phyloP scores from a whole-genome alignment of 2,329 filamentous ascomycete species.

The Ophiosphaerella narmari region DNA sequence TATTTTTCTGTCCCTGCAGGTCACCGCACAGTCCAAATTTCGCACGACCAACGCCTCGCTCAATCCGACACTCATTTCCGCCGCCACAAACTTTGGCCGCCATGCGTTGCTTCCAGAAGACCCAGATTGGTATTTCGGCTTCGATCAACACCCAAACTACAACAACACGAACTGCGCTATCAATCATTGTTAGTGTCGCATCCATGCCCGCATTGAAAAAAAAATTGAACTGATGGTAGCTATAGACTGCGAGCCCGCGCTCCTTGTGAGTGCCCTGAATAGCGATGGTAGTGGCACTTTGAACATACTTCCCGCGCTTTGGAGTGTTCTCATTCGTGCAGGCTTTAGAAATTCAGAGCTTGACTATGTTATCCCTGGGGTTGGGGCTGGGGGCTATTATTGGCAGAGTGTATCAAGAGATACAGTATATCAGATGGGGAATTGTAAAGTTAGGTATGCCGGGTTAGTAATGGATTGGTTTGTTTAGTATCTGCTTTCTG shows the following conservation, averaged over 20 bases:
- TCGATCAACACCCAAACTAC: slow-evolving; percentile 49
- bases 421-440: slow-evolving; percentile 32
- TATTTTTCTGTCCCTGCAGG: slow-evolving; percentile 16
- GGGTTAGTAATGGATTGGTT: background rate
- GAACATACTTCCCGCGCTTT: slow-evolving; percentile 54
- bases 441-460: background rate
- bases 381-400: slow-evolving; percentile 51
- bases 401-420: slow-evolving; percentile 48
- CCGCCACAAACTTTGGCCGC: slow-evolving; percentile 54
- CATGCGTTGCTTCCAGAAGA: slow-evolving; percentile 48
- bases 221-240: background rate
- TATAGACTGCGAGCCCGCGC: slow-evolving; percentile 55
- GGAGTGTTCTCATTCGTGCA: slow-evolving; percentile 49
- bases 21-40: slow-evolving; percentile 41
- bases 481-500: no score
- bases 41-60: slow-evolving; percentile 46
- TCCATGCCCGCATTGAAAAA: slow-evolving; percentile 56
- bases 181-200: slow-evolving; percentile 57
- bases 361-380: slow-evolving; percentile 38
- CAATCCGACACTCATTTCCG: slow-evolving; percentile 35
- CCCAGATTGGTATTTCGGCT: slow-evolving; percentile 57
- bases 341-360: slow-evolving; percentile 47
- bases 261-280: slow-evolving; percentile 56
- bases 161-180: slow-evolving; percentile 55
- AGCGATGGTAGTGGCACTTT: slow-evolving; percentile 56